Evolutionary conservation across 768 basidiomycete genomes (phyloP).

Genomic region (Plicaturopsis crispa): DNA sequence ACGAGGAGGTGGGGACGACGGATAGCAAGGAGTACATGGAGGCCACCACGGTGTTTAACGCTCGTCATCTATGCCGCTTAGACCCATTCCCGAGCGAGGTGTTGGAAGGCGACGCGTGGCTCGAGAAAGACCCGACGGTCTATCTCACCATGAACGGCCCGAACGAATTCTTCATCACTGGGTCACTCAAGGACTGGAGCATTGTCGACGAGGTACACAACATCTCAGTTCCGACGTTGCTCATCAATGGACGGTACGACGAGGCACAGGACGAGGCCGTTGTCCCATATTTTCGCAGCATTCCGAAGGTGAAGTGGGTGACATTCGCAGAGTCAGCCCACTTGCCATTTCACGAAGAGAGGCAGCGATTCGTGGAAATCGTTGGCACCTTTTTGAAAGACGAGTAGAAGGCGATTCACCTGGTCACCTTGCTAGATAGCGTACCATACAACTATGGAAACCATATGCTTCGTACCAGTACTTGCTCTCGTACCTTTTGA

Average conservation of each 20-base stretch:
- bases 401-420: no score
- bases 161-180: conserved; percentile 19
- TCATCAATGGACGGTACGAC: conserved; percentile 29
- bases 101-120: conserved; percentile 11
- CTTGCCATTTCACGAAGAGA: conserved; percentile 35
- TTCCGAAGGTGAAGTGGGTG: conserved; percentile 26
- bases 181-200: conserved; percentile 18
- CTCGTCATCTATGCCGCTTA: conserved; percentile 17
- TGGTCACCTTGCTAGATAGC: no score
- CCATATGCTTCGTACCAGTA: no score
- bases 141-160: conserved; percentile 26
- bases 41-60: conserved; percentile 19
- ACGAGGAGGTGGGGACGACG: conserved; percentile 21
- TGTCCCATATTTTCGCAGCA: conserved; percentile 20
- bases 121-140: conserved; percentile 27
- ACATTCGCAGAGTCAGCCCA: conserved; percentile 32
- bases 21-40: conserved; percentile 23
- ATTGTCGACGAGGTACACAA: conserved; percentile 16
- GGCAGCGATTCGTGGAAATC: conserved; percentile 28
- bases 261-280: conserved; percentile 22
- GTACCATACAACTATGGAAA: no score
- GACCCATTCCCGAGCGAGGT: conserved; percentile 21
- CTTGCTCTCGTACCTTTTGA: no score
- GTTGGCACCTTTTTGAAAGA: conserved; percentile 24
- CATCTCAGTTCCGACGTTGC: conserved; percentile 22